Evolutionary conservation across 106 monocot species (phyloP).

Genomic region (Agapanthus africanus): DNA sequence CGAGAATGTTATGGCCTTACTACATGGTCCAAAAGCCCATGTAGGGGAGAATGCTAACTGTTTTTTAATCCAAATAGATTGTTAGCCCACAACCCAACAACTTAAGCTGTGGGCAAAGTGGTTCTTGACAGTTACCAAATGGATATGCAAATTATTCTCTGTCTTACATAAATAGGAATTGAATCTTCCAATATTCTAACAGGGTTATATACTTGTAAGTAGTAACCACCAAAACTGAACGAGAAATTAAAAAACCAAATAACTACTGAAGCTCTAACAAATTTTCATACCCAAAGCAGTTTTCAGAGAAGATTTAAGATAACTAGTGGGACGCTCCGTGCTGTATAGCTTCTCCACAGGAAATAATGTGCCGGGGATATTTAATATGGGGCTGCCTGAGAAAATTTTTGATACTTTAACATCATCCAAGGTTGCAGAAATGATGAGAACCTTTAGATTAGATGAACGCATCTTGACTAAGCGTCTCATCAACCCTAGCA

Average conservation of each 20-base stretch:
- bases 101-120: no score
- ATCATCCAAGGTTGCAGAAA: constrained; percentile 94
- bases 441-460: constrained; percentile 87
- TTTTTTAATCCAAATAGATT: no score
- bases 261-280: background rate
- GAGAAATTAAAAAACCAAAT: background rate
- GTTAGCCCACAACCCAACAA: no score
- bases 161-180: background rate
- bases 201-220: background rate
- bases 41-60: no score
- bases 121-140: no score
- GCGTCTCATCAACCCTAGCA: constrained; percentile 91
- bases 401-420: constrained; percentile 91
- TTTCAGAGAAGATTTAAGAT: constrained; percentile 75
- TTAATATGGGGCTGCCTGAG: constrained; percentile 71
- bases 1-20: no score
- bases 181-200: background rate
- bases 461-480: constrained; percentile 61
- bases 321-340: constrained; percentile 67
- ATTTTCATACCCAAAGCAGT: constrained; percentile 64
- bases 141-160: background rate
- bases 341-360: constrained; percentile 88
- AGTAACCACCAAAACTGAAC: background rate
- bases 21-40: no score
- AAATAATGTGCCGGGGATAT: constrained; percentile 84